Conservation (phyloP, 306 rosid genomes). For the Inga leiocalycina region DNA sequence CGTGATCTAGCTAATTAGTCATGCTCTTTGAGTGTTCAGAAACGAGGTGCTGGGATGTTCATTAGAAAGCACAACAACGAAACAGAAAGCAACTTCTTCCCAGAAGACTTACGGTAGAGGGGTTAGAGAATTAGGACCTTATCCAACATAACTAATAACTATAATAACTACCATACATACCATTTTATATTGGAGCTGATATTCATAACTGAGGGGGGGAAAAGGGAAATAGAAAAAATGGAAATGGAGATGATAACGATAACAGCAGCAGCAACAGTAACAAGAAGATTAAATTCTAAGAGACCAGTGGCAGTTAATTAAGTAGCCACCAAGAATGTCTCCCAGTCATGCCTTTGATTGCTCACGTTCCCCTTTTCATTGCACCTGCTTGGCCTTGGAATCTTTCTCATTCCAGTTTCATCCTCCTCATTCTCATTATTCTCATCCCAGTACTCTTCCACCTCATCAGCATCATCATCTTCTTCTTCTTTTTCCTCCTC, state of each 20-base stretch:
- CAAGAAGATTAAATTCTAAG: background rate
- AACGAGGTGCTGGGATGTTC: background rate
- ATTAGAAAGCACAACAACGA: background rate
- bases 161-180: slow-evolving; percentile 57
- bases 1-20: background rate
- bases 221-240: background rate
- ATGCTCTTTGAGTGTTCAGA: background rate
- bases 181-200: slow-evolving; percentile 30
- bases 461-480: slow-evolving; percentile 30
- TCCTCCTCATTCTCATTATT: slow-evolving; percentile 25
- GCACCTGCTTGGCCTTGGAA: slow-evolving; percentile 52
- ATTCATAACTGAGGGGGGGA: background rate
- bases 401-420: slow-evolving; percentile 35
- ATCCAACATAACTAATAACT: slow-evolving; percentile 38
- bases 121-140: background rate
- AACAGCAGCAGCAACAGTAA: background rate
- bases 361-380: slow-evolving; percentile 43
- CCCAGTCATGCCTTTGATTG: slow-evolving; percentile 42
- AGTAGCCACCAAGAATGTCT: slow-evolving; percentile 43
- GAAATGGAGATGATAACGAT: background rate
- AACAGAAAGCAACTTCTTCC: background rate
- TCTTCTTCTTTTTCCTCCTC: slow-evolving; percentile 13
- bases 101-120: background rate
- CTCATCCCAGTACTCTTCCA: slow-evolving; percentile 36
- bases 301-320: background rate